Evolutionary conservation across 176 grass and related monocot genomes (phyloP).

Genomic region (Pontederia crassipes): DNA sequence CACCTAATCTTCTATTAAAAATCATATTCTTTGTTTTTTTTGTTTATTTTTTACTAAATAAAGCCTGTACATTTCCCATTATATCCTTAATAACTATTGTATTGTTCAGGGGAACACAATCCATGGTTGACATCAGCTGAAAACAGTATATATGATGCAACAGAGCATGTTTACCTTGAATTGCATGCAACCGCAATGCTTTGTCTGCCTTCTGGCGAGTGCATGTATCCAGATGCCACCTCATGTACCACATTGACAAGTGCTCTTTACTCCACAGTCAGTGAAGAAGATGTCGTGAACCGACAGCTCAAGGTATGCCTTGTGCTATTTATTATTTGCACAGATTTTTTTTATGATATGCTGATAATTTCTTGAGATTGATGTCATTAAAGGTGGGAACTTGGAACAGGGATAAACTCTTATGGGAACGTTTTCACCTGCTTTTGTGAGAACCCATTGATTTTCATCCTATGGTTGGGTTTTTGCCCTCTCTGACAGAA

Average conservation of each 20-base stretch:
- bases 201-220: slow-evolving; percentile 80
- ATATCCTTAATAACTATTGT: background rate
- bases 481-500: too few relatives aligned
- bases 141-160: slow-evolving; percentile 37
- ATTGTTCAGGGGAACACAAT: slow-evolving; percentile 56
- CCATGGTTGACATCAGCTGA: slow-evolving; percentile 71
- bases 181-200: slow-evolving; percentile 84
- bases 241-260: slow-evolving; percentile 81
- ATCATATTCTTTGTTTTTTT: background rate
- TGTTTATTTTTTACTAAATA: too few relatives aligned
- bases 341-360: background rate
- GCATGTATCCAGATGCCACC: slow-evolving; percentile 81
- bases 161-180: slow-evolving; percentile 56
- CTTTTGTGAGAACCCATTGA: too few relatives aligned
- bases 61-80: background rate
- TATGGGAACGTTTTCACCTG: too few relatives aligned
- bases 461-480: too few relatives aligned
- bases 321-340: background rate
- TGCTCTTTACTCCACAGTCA: slow-evolving; percentile 75
- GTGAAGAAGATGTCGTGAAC: slow-evolving; percentile 68
- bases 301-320: slow-evolving; percentile 54
- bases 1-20: too few relatives aligned
- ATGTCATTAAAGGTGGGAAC: background rate
- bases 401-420: too few relatives aligned
- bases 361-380: background rate